Evolutionary conservation across 805 yeast genomes (phyloP).

Genomic region (Ogataea nakhonphanomensis): DNA sequence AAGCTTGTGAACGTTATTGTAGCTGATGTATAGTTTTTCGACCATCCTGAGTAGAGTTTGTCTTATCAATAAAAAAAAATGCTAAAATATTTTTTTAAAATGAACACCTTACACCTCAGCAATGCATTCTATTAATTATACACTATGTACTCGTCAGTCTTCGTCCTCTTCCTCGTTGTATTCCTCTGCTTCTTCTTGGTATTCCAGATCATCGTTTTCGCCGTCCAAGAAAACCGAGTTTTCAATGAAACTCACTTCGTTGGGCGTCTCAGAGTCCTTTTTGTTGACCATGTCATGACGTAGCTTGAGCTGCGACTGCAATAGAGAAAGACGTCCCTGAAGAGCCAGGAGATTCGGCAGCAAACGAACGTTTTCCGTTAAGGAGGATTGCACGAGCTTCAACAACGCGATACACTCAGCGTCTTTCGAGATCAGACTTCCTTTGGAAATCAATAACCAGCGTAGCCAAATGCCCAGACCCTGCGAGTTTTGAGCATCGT

Average conservation of each 20-base stretch:
- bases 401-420: slow-evolving; percentile 52
- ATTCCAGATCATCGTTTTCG: slow-evolving; percentile 24
- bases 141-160: not conserved
- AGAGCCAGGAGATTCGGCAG: slow-evolving; percentile 70
- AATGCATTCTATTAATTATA: slow-evolving; percentile 1
- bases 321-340: slow-evolving; percentile 80
- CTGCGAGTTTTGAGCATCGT: slow-evolving; percentile 47
- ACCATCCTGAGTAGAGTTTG: slow-evolving; percentile 25
- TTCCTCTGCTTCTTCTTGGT: slow-evolving; percentile 6
- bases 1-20: slow-evolving; percentile 78
- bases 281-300: slow-evolving; percentile 49
- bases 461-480: slow-evolving; percentile 65
- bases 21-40: slow-evolving; percentile 61
- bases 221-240: slow-evolving; percentile 29
- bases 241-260: slow-evolving; percentile 21
- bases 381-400: slow-evolving; percentile 53
- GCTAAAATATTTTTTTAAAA: not conserved
- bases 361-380: slow-evolving; percentile 52
- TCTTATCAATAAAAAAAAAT: slow-evolving; percentile 3
- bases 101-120: not conserved
- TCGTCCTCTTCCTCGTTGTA: slow-evolving; percentile 10
- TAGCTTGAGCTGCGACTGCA: slow-evolving; percentile 70
- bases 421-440: slow-evolving; percentile 55
- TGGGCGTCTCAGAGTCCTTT: slow-evolving; percentile 18
- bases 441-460: slow-evolving; percentile 71